Evolutionary conservation across 2,329 filamentous ascomycete genomes (phyloP), one percentile per base, ranked within the genome.

Genomic region (Raffaelea deltoideospora): DNA sequence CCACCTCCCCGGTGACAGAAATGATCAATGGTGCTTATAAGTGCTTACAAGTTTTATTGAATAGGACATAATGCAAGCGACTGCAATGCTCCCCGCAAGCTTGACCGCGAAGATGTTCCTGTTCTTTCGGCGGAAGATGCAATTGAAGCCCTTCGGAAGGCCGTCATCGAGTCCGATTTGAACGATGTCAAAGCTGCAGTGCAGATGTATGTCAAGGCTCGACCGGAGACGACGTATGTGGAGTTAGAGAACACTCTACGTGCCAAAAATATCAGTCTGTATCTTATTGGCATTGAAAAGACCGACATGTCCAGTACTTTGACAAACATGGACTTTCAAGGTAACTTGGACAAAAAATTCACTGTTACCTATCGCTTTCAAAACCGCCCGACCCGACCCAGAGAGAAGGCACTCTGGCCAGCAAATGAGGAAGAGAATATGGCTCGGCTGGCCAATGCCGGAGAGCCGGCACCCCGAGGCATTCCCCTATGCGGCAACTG

Each of bases 281-380:
- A 66, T 55, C 56, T 84, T 37, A 77, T 83, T 44, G 72, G 72
- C 6, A 53, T 70, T 6, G 69, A 80, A 59, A 67, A 70, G 44
- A 56, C 67, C 24, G 37, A 45, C 31, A 53, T 79, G 22, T 50
- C 63, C 1, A 50, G 57, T 1, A 72, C 73, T 5, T 67, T 76
- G 45, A 80, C 74, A 41, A 77, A 79, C 54, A 79, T 83, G 71
- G 76, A 83, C 44, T 58, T 82, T 2, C 76, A 83, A 48, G 79
- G 79, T 5, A 71, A 79, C 42, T 58, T 78, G 17, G 67, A 67
- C 39, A 75, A 74, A 53, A 75, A 74, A 50, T 82, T 68, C 46
- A 67, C 67, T 1, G 61, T 83, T 34, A 70, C 69, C 0, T 74
- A 76, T 49, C 71, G 78, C 34, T 73, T 76, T 45, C 64, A 63